Conservation (phyloP, 768 basidiomycete species). For the Pluteus cervinus region DNA sequence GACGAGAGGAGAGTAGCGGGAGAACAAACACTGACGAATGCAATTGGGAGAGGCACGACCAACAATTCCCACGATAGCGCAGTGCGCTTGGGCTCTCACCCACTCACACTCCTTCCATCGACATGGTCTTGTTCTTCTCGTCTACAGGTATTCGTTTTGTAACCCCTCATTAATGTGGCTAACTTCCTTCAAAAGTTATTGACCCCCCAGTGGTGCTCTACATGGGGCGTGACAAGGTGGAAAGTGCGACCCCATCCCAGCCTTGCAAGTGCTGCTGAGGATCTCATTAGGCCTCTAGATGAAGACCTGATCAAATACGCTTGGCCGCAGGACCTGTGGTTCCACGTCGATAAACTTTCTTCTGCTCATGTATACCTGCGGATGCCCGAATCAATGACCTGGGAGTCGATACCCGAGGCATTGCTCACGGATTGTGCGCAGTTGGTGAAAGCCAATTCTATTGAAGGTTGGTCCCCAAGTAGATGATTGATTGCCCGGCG, state of each 20-base stretch:
- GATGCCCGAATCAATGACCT: slow-evolving; percentile 72
- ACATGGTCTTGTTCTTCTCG: slow-evolving; percentile 50
- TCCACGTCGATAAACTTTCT: slow-evolving; percentile 97
- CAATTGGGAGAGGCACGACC: no score
- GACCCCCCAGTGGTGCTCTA: slow-evolving; percentile 71
- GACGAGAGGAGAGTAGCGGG: no score
- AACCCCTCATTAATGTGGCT: slow-evolving; percentile 1
- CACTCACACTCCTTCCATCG: slow-evolving; percentile 1
- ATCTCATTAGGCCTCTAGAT: slow-evolving; percentile 43
- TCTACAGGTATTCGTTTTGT: slow-evolving; percentile 27
- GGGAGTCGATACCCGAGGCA: slow-evolving; percentile 82
- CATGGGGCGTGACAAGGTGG: slow-evolving; percentile 97
- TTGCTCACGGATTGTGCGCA: slow-evolving; percentile 86
- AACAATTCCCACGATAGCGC: slow-evolving; percentile 6
- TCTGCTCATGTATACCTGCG: slow-evolving; percentile 98
- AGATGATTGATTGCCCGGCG: neutral
- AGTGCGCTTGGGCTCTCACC: slow-evolving; percentile 1
- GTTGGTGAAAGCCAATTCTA: slow-evolving; percentile 96
- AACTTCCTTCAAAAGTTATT: slow-evolving; percentile 31
- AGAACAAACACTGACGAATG: no score
- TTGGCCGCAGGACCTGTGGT: slow-evolving; percentile 86
- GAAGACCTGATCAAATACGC: slow-evolving; percentile 94
- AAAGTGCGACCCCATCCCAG: slow-evolving; percentile 51
- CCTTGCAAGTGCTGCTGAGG: neutral
- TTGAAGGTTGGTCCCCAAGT: slow-evolving; percentile 59